Evolutionary conservation across 768 basidiomycete species (phyloP), one percentile per base, ranked within the genome.

Genomic region (Suillus placidus): DNA sequence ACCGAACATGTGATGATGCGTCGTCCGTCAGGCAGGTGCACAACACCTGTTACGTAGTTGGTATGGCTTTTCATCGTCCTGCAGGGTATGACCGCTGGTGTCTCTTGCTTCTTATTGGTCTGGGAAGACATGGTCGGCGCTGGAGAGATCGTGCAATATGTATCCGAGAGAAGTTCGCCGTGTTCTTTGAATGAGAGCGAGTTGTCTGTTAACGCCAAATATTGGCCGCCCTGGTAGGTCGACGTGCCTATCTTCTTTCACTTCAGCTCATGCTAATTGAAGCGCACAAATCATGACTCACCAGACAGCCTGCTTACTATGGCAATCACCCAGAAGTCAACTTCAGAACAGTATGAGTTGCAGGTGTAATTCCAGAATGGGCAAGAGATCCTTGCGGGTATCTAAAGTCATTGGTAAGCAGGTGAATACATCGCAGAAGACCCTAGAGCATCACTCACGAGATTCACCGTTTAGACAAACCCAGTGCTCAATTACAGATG

Each of bases 251-350:
- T 37, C 37, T 38, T 38, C 37, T 38, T 14, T 73, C 77, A 18
- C 69, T 57, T 30, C 54, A 38, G 37, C 12, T 38, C 71, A 12
- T 37, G 10, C 3, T 10, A 38, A 38, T 38, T 57, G 30, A 63
- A 63, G 8, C 37, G 37, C 54, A 64, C 63, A 68, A 71, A 32
- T 64, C 71, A n/a, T 69, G 68, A 4, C 35, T n/a, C 34, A 38
- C 37, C 1, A 13, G 37, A 38, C 37, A 38, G 37, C 37, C 37
- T 38, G 12, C 37, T 38, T 42, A n/a, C n/a, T n/a, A 2, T 26
- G 26, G 26, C 26, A 1, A 26, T 26, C 26, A 26, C 26, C 26
- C 26, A 26, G 26, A 26, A 26, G 26, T 26, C 26, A 26, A 26
- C 26, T 26, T 26, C 26, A 2, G 26, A 30, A 8, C 26, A 30